These are phyloP conservation scores for Blastosporella zonata DNA, from an alignment of 1,284 basidiomycete species.

Conservation along the genomic window DNA sequence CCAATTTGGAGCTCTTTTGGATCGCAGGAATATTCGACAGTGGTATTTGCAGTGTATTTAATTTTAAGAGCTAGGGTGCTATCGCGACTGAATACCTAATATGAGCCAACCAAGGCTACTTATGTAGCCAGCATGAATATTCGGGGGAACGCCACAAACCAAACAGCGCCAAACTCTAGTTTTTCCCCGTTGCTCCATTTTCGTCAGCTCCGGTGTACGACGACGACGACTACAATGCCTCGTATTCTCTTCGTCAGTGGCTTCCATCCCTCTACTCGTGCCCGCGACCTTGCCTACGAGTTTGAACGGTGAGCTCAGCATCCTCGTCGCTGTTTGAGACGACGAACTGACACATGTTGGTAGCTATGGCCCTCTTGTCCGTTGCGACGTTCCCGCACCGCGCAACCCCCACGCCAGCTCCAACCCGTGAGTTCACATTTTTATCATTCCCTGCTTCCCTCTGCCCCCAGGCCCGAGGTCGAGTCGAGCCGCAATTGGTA, in stretches of 20 bases:
- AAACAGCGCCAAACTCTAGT: constrained; percentile 36
- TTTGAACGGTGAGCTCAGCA: constrained; percentile 69
- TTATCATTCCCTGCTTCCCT: constrained; percentile 18
- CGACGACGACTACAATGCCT: constrained; percentile 44
- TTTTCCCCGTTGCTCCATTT: constrained; percentile 20
- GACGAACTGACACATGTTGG: constrained; percentile 1
- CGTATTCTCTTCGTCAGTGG: constrained; percentile 87
- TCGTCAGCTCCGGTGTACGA: constrained; percentile 4
- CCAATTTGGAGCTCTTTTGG: too few relatives aligned
- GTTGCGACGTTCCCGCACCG: constrained; percentile 88
- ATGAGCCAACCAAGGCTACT: too few relatives aligned
- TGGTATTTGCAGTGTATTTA: too few relatives aligned
- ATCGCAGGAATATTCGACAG: too few relatives aligned
- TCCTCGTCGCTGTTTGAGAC: background rate
- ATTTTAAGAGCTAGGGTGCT: too few relatives aligned
- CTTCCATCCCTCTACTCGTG: constrained; percentile 75
- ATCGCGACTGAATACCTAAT: too few relatives aligned
- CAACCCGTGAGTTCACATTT: constrained; percentile 69
- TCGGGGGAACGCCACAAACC: constrained; percentile 33
- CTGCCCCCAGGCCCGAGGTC: constrained; percentile 27
- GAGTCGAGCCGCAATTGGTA: constrained; percentile 26
- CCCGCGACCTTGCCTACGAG: constrained; percentile 81
- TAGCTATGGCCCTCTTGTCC: constrained; percentile 74
- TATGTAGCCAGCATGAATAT: too few relatives aligned
- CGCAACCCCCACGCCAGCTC: constrained; percentile 67